Evolutionary conservation across 345 rosid genomes (phyloP), one percentile per base, ranked within the genome.

Genomic region (Clausena lansium): DNA sequence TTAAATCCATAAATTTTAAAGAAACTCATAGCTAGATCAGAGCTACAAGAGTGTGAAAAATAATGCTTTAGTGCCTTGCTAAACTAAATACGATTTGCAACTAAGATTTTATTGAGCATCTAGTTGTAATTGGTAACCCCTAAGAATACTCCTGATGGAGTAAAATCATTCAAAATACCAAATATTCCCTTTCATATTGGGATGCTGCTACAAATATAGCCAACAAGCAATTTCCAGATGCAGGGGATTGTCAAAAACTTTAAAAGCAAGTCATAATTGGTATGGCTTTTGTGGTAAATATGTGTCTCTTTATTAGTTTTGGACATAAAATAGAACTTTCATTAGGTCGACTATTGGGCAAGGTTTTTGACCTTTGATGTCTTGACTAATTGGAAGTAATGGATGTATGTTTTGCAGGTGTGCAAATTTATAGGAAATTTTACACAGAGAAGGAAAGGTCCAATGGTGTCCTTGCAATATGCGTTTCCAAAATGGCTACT

Each of bases 401-500:
- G 25, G 15, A 52, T 39, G 28, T 25, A 41, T 52, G 17, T 25
- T 41, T 75, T 71, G 59, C 82, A 89, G 98, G 97, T 66, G 87
- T 89, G 54, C 76, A 52, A 83, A 76, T 93, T 76, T 91, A 89
- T 45, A 72, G 95, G 82, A 89, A 87, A 77, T 91, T 89, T 76
- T 95, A 95, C 67, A 30, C 90, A 2, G 91, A 89, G 78, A 87
- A 86, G 79, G 97, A 93, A 83, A 83, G 71, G 75, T 76, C 80
- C 25, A 86, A 87, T 69, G 98, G 97, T 72, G 94, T 95, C 73
- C 77, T 91, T n/a, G 91, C 94, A 20, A 84, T 95, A 73, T 72
- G 47, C 73, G 81, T 89, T 77, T 80, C 86, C 32, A 89, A 84
- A 82, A 67, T 83, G 77, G 81, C 63, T 78, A 72, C 78, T 65